Evolutionary conservation across 176 grass and related monocot species (phyloP), one percentile per base, ranked within the genome.

Genomic region (Ensete glaucum): DNA sequence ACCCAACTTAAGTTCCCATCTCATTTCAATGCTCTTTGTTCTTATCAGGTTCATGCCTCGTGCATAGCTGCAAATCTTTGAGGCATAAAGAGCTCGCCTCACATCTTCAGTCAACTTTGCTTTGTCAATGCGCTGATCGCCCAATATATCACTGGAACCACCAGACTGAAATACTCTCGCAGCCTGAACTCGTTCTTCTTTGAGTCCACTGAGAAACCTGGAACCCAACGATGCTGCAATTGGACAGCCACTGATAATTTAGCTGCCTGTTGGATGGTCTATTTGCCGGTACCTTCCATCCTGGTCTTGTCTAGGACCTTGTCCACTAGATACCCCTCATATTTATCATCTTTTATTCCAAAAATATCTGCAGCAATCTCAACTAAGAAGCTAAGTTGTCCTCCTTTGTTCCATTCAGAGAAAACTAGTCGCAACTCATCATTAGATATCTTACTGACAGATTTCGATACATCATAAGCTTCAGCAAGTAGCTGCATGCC

Each of bases 11-110:
- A 64, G 62, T 11, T 64, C 21, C 62, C 62, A 64, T 23, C 62
- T 20, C 9, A 22, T 26, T 20, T 64, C 62, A 23, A 11, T 24
- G 21, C 62, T 64, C 62, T 26, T 64, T 11, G 62, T 2, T 64
- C 62, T 64, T 64, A 64, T 21, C 21, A 64, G 62, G 21, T 64
- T 26, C 62, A 64, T 64, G 62, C 17, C 62, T 64, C 26, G 62
- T 2, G 62, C 21, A 64, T 64, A 64, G 9, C 62, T 64, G 22
- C 62, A 64, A 11, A 64, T 64, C 23, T 64, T 64, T 10, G 62
- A 64, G 17, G 62, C 62, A 26, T 64, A 64, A 24, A 64, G 21
- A 9, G 62, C 21, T 24, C 11, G 62, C 20, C 22, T 21, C 20
- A 64, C 62, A 24, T 64, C 62, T 22, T 64, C 21, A 0, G 26